These are phyloP conservation scores for Euphorbia celastroides DNA, from an alignment of 441 rosid species.

Conservation along the genomic window DNA sequence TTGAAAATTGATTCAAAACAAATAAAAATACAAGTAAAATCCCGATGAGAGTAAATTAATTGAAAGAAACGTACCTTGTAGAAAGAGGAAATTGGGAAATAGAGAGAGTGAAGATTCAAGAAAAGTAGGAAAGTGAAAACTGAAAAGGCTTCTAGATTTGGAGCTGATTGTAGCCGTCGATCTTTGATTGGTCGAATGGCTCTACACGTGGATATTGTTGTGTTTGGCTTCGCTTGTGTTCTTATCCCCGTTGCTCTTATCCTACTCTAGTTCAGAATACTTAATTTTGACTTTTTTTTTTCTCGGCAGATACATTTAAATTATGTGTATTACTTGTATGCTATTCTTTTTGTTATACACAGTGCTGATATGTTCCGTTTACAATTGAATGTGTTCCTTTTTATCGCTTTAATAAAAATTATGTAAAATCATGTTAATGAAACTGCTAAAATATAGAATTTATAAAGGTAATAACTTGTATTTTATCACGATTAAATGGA, in stretches of 20 bases:
- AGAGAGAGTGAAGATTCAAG: conserved; percentile 3
- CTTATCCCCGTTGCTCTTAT: not conserved
- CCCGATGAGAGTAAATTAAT: not conserved
- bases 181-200: not conserved
- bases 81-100: not conserved
- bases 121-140: conserved; percentile 8
- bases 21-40: not conserved
- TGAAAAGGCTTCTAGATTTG: not conserved
- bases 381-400: too few relatives aligned
- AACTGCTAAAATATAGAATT: too few relatives aligned
- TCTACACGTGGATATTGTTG: conserved; percentile 17
- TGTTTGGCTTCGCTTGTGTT: not conserved
- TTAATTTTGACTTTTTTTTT: too few relatives aligned
- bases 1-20: not conserved
- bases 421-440: too few relatives aligned
- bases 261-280: not conserved
- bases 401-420: too few relatives aligned
- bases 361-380: too few relatives aligned
- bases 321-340: too few relatives aligned
- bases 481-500: too few relatives aligned
- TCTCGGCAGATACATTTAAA: too few relatives aligned
- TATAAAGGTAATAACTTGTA: too few relatives aligned
- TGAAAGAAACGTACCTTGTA: conserved; percentile 11
- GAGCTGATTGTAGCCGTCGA: conserved; percentile 18
- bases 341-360: too few relatives aligned